A percentile compares a stretch with the other conserved stretches of the same genome.
Conservation (phyloP, 768 basidiomycete species). For the Rhizopogon vulgaris region DNA sequence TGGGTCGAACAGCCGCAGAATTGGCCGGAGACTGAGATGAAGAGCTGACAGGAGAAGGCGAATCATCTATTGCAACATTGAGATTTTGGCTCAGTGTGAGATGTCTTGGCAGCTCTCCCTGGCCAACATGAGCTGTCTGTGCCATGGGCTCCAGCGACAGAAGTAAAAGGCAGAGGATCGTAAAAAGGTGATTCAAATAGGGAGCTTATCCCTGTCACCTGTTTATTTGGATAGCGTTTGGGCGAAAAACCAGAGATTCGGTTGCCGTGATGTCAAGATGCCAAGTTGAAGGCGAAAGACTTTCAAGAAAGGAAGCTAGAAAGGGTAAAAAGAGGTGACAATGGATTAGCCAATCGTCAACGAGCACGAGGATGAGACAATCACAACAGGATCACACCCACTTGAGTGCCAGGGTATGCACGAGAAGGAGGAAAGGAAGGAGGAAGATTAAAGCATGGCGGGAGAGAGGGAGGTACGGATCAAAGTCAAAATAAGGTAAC, state of each 20-base stretch:
- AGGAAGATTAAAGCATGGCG: background rate
- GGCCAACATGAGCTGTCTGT: conserved; percentile 11
- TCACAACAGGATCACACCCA: background rate
- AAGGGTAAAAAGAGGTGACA: background rate
- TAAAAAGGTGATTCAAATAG: background rate
- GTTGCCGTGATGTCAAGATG: background rate
- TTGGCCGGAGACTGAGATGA: conserved; percentile 26
- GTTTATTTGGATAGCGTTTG: conserved; percentile 1
- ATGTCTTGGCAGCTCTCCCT: conserved; percentile 15
- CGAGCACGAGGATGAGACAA: background rate
- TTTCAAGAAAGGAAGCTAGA: background rate
- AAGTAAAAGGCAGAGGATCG: background rate
- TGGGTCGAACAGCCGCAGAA: conserved; percentile 12
- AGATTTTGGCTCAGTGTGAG: conserved; percentile 20
- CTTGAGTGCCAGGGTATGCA: background rate
- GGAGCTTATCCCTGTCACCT: background rate
- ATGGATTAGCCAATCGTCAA: background rate
- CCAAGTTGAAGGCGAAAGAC: background rate
- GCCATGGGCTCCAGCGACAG: conserved; percentile 14
- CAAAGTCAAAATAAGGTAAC: conserved; percentile 2
- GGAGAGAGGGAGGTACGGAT: conserved; percentile 1
- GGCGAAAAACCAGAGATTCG: background rate
- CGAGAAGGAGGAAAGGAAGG: background rate
- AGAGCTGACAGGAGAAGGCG: conserved; percentile 22
- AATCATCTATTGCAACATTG: conserved; percentile 14